Evolutionary conservation across 2,329 filamentous ascomycete species (phyloP), one percentile per base, ranked within the genome.

Genomic region (Fusarium sterilihyphosum): DNA sequence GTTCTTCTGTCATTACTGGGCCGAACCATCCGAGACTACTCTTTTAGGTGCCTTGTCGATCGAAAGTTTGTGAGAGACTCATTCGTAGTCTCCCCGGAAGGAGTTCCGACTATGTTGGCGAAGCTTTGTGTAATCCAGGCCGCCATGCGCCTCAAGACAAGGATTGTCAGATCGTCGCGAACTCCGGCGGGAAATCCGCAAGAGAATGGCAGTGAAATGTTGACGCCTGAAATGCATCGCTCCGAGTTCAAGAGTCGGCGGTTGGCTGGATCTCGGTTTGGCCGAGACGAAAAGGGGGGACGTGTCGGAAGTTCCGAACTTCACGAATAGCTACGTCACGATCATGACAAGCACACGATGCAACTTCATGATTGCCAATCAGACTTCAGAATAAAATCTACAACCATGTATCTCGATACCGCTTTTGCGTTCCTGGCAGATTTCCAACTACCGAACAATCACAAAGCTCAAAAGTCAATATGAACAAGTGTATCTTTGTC

Each of bases 181-280:
- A 9, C n/a, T n/a, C 20, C 16, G 8, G 10, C 22, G 16, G 29
- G 8, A 6, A 33, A n/a, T n/a, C 47, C 29, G 47, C 29, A 13
- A 18, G 0, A 47, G 5, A 17, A 47, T 0, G 3, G 6, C 35
- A 37, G 9, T 14, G 5, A 12, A 3, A 17, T n/a, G 1, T 12
- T 5, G 4, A 49, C 4, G 1, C 4, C 5, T 17, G 4, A 0
- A 18, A 13, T 1, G 14, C 0, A 13, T 9, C 3, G 1, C 16
- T 33, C 47, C 29, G 16, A 14, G 7, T 6, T 13, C 10, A n/a
- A 6, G 20, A 8, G 46, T 31, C 13, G 46, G 9, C 20, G 46
- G 4, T 18, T 3, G 29, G 47, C 1, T 14, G 0, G 8, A n/a
- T 5, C 16, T 53, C 50, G 50, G 50, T 16, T 20, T 53, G 17